A percentile compares a stretch with the other conserved stretches of the same genome.
Evolutionary conservation across 2,329 filamentous ascomycete species (phyloP).

Genomic region (Ophiostoma ips): DNA sequence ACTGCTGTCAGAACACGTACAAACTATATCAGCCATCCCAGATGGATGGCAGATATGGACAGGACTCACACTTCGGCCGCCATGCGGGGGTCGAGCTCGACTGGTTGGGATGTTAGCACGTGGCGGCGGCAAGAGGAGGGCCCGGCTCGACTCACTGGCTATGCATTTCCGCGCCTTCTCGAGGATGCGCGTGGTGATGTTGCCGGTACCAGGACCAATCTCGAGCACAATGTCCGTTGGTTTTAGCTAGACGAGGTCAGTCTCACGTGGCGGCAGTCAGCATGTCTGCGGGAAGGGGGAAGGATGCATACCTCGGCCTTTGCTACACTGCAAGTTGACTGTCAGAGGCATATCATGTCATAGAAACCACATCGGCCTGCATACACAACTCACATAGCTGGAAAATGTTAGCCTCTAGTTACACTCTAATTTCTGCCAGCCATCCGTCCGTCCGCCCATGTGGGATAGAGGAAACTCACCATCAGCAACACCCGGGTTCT

Average conservation of each 20-base stretch:
- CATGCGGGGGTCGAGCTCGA: slow-evolving; percentile 94
- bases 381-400: slow-evolving; percentile 12
- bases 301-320: slow-evolving; percentile 11
- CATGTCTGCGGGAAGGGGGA: too few relatives aligned
- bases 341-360: neutral
- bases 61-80: slow-evolving; percentile 66
- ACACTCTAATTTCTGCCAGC: too few relatives aligned
- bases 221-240: slow-evolving; percentile 84
- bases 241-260: slow-evolving; percentile 48
- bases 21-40: too few relatives aligned
- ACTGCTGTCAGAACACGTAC: neutral
- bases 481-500: slow-evolving; percentile 27
- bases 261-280: neutral
- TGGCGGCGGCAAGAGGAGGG: neutral
- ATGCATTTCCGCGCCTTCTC: slow-evolving; percentile 71
- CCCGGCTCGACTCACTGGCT: slow-evolving; percentile 25
- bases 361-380: neutral
- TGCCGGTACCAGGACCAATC: slow-evolving; percentile 71
- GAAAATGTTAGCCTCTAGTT: neutral
- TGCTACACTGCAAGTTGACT: slow-evolving; percentile 7
- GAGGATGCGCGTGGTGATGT: slow-evolving; percentile 76
- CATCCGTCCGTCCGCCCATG: too few relatives aligned
- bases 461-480: slow-evolving; percentile 3
- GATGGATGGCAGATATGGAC: neutral
- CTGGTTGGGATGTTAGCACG: slow-evolving; percentile 20